Conservation (phyloP, 1,284 basidiomycete genomes). For the Sanghuangporus weigelae region DNA sequence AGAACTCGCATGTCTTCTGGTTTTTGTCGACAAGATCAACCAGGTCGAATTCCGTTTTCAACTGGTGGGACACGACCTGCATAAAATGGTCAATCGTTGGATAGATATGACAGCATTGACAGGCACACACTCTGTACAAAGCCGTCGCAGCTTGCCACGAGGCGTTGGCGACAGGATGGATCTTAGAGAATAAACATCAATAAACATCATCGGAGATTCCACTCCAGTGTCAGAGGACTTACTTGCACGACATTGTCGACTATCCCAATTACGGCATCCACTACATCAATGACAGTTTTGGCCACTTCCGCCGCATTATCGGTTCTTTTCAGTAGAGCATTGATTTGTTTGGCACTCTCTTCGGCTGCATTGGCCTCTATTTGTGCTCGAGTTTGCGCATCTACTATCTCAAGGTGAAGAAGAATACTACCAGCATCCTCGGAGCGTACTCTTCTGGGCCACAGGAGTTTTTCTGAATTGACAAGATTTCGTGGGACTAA, state of each 20-base stretch:
- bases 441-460: too few relatives aligned
- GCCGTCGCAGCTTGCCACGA: not conserved
- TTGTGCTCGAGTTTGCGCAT: not conserved
- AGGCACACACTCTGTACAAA: not conserved
- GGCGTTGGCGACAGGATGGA: not conserved
- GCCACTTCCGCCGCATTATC: not conserved
- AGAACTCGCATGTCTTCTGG: not conserved
- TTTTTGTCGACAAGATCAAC: not conserved
- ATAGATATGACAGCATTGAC: not conserved
- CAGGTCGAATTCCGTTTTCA: not conserved
- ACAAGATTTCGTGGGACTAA: not conserved
- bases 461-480: not conserved
- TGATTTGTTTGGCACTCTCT: not conserved
- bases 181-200: not conserved
- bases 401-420: not conserved
- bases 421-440: not conserved
- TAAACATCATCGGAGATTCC: not conserved
- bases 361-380: not conserved
- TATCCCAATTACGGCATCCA: not conserved
- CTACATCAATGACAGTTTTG: not conserved
- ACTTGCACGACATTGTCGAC: not conserved
- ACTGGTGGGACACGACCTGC: not conserved
- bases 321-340: not conserved
- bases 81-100: too few relatives aligned
- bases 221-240: not conserved